Evolutionary conservation across 768 basidiomycete species (phyloP), one percentile per base, ranked within the genome.

Genomic region (Butyriboletus loyo): DNA sequence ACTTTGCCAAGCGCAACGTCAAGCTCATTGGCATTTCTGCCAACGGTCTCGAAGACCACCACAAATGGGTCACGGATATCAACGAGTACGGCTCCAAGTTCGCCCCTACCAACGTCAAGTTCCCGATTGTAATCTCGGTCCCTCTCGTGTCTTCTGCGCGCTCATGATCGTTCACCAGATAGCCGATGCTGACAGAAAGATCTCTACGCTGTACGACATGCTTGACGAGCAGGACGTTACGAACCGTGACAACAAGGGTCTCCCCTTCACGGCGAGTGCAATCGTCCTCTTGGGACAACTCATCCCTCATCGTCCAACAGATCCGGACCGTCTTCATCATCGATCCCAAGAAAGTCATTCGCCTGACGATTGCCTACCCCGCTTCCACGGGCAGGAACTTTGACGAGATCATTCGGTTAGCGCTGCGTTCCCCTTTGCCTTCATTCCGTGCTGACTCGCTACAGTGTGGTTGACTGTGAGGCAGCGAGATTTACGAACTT

Each of bases 301-400:
- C 27, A 37, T 6, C 19, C 14, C 46, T 53, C 34, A 57, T 39
- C 40, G 49, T 46, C 24, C 40, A 31, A 17, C 51, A 91, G 87
- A 84, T 99, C 73, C 88, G 97, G 54, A 97, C 93, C 8, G 97
- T 99, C 55, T 99, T 96, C 73, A 76, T 99, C 59, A 92, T 99
- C 65, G 97, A 99, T 75, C 95, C 97, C 40, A 92, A 92, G 75
- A 93, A 97, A 76, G 80, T 84, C 63, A 97, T 99, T 67, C 89
- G 96, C 56, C 75, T 97, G 63, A 90, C 84, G 15, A 63, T 99
- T 59, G 75, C 92, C 25, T 98, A 98, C 77, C 97, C 97, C 53
- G 95, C 96, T 44, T 87, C 92, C 13, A 94, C 95, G 62, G 97
- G 96, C 39, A 89, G 93, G 65, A 95, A 94, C 80, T 96, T 97